Percentiles rank a stretch among this genome's conserved stretches.
Conservation (phyloP, 257 asterid species). For the Solanum peruvianum region DNA sequence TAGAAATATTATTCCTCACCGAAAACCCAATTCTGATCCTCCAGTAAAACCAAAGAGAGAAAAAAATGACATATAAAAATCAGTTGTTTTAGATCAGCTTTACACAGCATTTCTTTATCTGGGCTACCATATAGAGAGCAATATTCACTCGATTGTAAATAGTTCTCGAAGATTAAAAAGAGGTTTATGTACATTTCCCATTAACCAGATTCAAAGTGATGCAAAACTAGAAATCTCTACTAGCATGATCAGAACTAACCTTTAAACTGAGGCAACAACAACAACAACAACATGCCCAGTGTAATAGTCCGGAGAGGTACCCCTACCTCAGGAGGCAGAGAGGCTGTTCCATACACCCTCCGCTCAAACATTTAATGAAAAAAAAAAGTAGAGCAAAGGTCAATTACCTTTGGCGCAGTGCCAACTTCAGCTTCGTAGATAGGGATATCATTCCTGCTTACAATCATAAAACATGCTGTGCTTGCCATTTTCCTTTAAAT, state of each 20-base stretch:
- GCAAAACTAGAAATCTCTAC: not conserved
- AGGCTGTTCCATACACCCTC: not conserved
- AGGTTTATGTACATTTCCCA: not conserved
- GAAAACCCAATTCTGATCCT: not conserved
- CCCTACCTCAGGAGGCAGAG: not conserved
- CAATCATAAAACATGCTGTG: conserved; percentile 93
- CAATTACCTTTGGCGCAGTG: conserved; percentile 68
- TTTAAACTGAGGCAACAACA: not conserved
- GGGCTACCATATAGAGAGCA: not conserved
- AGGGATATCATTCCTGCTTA: conserved; percentile 87
- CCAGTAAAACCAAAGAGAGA: not conserved
- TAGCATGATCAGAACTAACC: not conserved
- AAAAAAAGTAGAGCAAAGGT: not conserved
- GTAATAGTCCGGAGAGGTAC: not conserved
- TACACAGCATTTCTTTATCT: not conserved
- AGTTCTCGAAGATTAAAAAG: not conserved
- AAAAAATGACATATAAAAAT: not conserved
- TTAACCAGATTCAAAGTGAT: not conserved
- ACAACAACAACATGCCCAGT: not conserved
- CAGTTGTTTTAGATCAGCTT: not conserved
- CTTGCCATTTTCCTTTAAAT: conserved; percentile 41
- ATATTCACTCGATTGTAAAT: not conserved
- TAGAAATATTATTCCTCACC: not conserved
- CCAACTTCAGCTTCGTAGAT: conserved; percentile 99
- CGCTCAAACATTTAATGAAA: not conserved